Base-by-base conservation (phyloP, 2,329 filamentous ascomycete species). In the Aspergillus pseudonomiae region DNA sequence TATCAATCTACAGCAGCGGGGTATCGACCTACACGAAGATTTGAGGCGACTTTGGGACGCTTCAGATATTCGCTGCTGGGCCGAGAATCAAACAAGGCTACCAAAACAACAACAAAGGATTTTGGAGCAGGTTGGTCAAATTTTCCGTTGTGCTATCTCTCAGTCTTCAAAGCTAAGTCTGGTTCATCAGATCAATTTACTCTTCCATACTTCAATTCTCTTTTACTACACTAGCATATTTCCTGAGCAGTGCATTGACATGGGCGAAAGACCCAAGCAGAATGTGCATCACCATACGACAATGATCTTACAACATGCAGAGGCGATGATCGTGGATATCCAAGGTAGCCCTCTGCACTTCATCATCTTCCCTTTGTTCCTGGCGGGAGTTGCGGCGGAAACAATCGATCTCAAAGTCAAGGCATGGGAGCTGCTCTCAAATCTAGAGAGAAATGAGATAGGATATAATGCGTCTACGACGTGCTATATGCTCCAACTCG, bases 151-250 rank as follows among this genome's bases (percentile, higher is more conserved):
- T 11, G 7, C 16, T 54, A 7, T 21, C 6, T 32, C 32, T 7
- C 30, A 7, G 14, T 3, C 4, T 34, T 32, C 14, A 21, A 52
- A 26, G 10, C 48, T 60, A 41, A 60, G 7, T 7, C 12, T 14
- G 7, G 36, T 7, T 2, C 16, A 41, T 45, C 67, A 69, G 54
- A 59, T 65, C n/a, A 52, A 65, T 61, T 81, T 83, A 10, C 77
- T 86, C 14, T 85, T 83, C 71, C 82, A 84, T 65, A 77, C 77
- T 24, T 81, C 79, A 50, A 76, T 83, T 21, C 78, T 87, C 57
- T 86, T 85, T 69, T 80, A 81, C n/a, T 81, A 83, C 61, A 85
- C 82, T 6, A 83, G 80, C 67, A 83, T 87, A 79, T 86, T 81
- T 77, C 78, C 80, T 3, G 74, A 76, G 5, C 85, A 87, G 71